Base-by-base conservation (phyloP, 257 asterid species). In the Agastache rugosa region DNA sequence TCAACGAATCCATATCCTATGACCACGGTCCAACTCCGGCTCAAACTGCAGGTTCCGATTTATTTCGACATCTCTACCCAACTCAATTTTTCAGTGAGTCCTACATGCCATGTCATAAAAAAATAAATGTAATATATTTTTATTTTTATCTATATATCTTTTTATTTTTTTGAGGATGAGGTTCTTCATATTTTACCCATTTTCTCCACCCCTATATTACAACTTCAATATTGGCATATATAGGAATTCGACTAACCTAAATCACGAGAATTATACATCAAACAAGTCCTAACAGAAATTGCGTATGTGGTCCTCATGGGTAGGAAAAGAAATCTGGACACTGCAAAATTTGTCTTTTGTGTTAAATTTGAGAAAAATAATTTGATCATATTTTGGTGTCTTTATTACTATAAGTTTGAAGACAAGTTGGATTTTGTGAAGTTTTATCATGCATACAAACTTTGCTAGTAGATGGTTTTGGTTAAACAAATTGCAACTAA, bases 401-500 rank as follows among this genome's bases (percentile, higher is more conserved):
- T 63, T 59, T 74, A 23, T 51, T 69, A n/a, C n/a, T n/a, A 20
- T 63, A 6, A 35, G 41, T 70, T 63, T 61, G 63, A 70, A 69
- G 79, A 70, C 85, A 75, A 83, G 56, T 71, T 71, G 78, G 75
- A 54, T 74, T 74, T 80, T 80, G 63, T 39, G 50, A 79, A 76
- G 79, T 73, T 34, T 25, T 76, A 68, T 67, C 34, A 70, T 63
- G 56, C 75, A 61, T 69, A 72, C 64, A 72, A 67, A 62, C 69
- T 72, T 78, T 63, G 64, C 83, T 56, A 83, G 88, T 86, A 83
- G 93, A 80, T 87, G 47, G 71, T 82, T 85, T 79, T 85, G 81
- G 93, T 82, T 87, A 76, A 87, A 80, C 93, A 74, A 80, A 87
- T 69, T 73, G 79, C 86, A 87, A 84, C 93, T 77, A 87, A 87